Percentiles rank a stretch among this genome's conserved stretches.
Evolutionary conservation across 108 stramenopile species (phyloP).

Genomic region (Fragilaria crotonensis): DNA sequence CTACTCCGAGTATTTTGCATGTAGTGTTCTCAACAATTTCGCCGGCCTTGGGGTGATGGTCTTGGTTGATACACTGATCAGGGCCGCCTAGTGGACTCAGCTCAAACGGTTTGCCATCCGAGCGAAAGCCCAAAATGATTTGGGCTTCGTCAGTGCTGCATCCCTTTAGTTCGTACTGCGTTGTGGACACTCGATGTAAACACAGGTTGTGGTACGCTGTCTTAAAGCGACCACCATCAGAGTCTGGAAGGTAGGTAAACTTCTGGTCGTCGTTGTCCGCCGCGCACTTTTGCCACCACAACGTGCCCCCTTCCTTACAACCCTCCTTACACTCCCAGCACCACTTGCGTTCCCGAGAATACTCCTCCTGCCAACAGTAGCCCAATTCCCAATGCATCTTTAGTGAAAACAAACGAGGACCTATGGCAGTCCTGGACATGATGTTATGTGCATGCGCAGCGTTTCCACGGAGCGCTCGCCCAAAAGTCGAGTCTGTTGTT

Average conservation of each 20-base stretch:
- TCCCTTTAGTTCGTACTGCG: background rate
- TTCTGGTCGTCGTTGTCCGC: background rate
- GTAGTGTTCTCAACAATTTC: background rate
- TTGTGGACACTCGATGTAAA: background rate
- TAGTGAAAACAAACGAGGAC: background rate
- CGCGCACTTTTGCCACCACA: background rate
- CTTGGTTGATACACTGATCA: background rate
- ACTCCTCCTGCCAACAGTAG: background rate
- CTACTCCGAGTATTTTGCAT: background rate
- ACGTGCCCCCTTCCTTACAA: background rate
- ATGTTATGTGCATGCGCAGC: too few relatives aligned
- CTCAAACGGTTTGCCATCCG: background rate
- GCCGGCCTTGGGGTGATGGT: background rate
- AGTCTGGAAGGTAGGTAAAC: background rate
- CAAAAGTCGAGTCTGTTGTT: too few relatives aligned
- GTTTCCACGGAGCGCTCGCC: too few relatives aligned
- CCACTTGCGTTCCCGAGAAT: background rate
- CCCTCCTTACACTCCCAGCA: background rate
- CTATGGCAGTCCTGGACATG: too few relatives aligned
- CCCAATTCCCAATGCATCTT: background rate
- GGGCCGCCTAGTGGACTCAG: background rate
- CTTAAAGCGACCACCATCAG: background rate
- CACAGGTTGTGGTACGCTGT: background rate
- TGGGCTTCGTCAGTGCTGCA: background rate
- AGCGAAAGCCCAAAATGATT: background rate